Evolutionary conservation across 163 green algal genomes (phyloP).

Genomic region (Chlorella variabilis): DNA sequence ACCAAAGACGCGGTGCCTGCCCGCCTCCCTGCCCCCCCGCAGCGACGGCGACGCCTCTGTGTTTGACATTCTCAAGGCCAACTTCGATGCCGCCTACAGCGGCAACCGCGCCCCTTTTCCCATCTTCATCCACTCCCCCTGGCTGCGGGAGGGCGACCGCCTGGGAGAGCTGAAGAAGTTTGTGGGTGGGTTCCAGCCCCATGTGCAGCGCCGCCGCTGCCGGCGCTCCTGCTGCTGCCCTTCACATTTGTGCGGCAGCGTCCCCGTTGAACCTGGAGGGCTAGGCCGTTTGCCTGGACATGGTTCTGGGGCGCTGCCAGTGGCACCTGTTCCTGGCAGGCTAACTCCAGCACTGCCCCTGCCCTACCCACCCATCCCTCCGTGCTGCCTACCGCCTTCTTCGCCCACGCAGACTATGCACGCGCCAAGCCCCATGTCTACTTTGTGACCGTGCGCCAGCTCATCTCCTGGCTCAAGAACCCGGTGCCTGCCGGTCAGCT

Average conservation of each 20-base stretch:
- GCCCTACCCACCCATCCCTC: neutral
- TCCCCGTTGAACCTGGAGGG: too few relatives aligned
- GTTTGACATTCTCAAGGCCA: slow-evolving; percentile 20
- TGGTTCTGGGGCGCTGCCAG: too few relatives aligned
- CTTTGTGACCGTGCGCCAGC: slow-evolving; percentile 47
- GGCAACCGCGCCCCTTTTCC: slow-evolving; percentile 40
- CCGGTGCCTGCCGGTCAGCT: slow-evolving; percentile 13
- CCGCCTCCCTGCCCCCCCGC: neutral
- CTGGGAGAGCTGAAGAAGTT: neutral
- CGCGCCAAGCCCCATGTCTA: slow-evolving; percentile 31
- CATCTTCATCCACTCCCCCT: slow-evolving; percentile 21
- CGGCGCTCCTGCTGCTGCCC: too few relatives aligned
- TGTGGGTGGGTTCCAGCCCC: neutral
- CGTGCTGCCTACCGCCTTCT: neutral
- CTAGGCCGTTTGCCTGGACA: too few relatives aligned
- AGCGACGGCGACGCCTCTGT: neutral
- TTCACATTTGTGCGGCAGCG: too few relatives aligned
- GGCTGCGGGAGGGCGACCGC: neutral
- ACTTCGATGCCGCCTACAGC: slow-evolving; percentile 43
- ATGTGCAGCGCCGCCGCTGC: too few relatives aligned
- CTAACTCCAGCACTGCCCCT: too few relatives aligned
- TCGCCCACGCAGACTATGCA: slow-evolving; percentile 18
- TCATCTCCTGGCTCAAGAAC: slow-evolving; percentile 42
- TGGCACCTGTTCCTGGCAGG: too few relatives aligned
- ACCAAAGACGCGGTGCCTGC: neutral